phyloP scores from a whole-genome alignment of 1,284 basidiomycete genomes.

The Cryptococcus sp. region DNA sequence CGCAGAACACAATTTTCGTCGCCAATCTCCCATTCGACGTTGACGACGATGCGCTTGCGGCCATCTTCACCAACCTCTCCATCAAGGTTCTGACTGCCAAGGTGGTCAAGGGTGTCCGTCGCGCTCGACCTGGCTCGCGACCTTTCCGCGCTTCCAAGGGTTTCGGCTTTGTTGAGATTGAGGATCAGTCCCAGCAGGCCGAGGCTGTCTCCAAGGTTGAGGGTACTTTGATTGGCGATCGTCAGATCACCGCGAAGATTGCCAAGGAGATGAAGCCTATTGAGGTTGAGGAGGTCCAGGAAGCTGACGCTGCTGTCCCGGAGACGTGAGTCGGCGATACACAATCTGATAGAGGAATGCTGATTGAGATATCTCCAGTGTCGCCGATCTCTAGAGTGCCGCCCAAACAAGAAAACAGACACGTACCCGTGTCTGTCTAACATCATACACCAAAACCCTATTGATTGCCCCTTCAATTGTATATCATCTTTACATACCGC shows the following conservation, averaged over 20 bases:
- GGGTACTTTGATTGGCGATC: constrained; percentile 76
- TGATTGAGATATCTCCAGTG: too few relatives aligned
- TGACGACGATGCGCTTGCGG: constrained; percentile 72
- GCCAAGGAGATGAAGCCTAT: constrained; percentile 58
- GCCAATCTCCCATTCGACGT: constrained; percentile 92
- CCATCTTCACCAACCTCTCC: constrained; percentile 78
- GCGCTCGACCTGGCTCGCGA: constrained; percentile 61
- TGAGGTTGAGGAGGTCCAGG: constrained; percentile 32
- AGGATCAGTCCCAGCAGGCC: constrained; percentile 75
- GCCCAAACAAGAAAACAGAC: too few relatives aligned
- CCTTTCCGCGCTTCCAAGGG: constrained; percentile 71
- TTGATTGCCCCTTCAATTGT: too few relatives aligned
- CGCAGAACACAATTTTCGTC: constrained; percentile 85
- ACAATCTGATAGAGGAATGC: too few relatives aligned
- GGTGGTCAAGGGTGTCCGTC: constrained; percentile 66
- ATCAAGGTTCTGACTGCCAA: constrained; percentile 79
- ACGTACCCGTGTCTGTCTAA: too few relatives aligned
- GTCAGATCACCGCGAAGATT: constrained; percentile 81
- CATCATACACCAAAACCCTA: too few relatives aligned
- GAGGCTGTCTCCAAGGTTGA: constrained; percentile 77
- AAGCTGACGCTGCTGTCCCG: constrained; percentile 6
- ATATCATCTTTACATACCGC: too few relatives aligned
- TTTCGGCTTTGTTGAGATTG: constrained; percentile 91
- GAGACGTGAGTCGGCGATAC: too few relatives aligned
- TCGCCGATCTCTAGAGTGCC: too few relatives aligned